These are phyloP conservation scores for Camelina neglecta DNA, from an alignment of 345 rosid genomes.

Conservation along the genomic window DNA sequence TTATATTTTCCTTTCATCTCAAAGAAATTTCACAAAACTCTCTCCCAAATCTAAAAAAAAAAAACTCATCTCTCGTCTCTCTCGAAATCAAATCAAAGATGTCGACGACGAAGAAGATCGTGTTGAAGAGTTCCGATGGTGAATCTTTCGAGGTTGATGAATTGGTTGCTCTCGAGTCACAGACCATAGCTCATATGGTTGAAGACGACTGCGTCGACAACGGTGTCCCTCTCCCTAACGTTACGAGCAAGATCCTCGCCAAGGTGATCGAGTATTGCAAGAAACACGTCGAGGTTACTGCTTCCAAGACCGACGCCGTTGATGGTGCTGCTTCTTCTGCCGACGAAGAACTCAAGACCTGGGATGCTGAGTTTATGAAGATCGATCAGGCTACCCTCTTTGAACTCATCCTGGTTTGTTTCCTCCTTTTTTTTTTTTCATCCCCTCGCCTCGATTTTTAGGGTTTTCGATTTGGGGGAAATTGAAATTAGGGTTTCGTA, in stretches of 20 bases:
- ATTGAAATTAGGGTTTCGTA: slow-evolving; percentile 30
- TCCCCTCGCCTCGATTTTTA: not conserved
- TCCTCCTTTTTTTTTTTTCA: not conserved
- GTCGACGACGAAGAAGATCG: slow-evolving; percentile 52
- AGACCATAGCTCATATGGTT: slow-evolving; percentile 68
- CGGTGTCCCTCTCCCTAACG: slow-evolving; percentile 73
- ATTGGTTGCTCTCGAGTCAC: slow-evolving; percentile 68
- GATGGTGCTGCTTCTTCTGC: slow-evolving; percentile 28
- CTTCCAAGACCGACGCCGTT: slow-evolving; percentile 41
- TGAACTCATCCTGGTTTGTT: slow-evolving; percentile 66
- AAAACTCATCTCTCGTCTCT: not conserved
- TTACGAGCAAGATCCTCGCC: slow-evolving; percentile 72
- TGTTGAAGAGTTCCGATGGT: slow-evolving; percentile 66
- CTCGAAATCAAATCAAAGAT: slow-evolving; percentile 24
- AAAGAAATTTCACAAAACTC: not conserved
- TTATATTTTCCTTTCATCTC: not conserved
- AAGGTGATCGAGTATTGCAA: slow-evolving; percentile 82
- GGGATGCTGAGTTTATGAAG: slow-evolving; percentile 74
- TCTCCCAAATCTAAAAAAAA: slow-evolving; percentile 21
- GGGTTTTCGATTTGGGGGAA: slow-evolving; percentile 29
- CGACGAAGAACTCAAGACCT: slow-evolving; percentile 61
- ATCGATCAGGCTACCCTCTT: slow-evolving; percentile 78
- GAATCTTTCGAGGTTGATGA: slow-evolving; percentile 68
- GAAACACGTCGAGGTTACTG: slow-evolving; percentile 64
- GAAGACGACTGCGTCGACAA: slow-evolving; percentile 68